These are phyloP conservation scores for Chaetomiaceae sp. DNA, from an alignment of 2,329 filamentous ascomycete genomes.

Conservation along the genomic window DNA sequence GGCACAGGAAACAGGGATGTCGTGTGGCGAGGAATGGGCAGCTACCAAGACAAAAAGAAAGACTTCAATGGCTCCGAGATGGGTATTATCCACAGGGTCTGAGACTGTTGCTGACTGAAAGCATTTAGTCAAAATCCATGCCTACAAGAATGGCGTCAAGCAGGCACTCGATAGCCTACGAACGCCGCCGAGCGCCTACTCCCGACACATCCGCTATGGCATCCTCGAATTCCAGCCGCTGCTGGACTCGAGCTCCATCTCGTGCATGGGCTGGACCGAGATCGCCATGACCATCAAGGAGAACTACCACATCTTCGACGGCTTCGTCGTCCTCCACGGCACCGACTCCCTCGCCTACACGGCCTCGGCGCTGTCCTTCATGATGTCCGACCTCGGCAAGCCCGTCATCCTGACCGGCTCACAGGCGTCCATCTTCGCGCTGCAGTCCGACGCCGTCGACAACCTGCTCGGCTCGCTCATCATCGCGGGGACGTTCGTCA, in stretches of 20 bases:
- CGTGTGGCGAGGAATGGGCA: no score
- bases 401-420: conserved; percentile 82
- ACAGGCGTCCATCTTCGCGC: conserved; percentile 80
- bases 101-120: background rate
- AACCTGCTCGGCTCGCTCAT: conserved; percentile 85
- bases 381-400: conserved; percentile 87
- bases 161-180: conserved; percentile 62
- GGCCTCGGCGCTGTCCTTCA: conserved; percentile 85
- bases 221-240: conserved; percentile 80
- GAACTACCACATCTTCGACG: conserved; percentile 86
- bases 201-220: conserved; percentile 74
- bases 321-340: conserved; percentile 85
- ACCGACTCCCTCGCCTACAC: conserved; percentile 89
- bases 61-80: no score
- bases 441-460: conserved; percentile 87
- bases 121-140: conserved; percentile 43
- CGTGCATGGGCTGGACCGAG: conserved; percentile 77
- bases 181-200: conserved; percentile 75
- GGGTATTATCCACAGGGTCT: no score
- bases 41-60: no score
- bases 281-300: conserved; percentile 74
- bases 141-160: conserved; percentile 45
- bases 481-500: conserved; percentile 85
- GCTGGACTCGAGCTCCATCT: conserved; percentile 86
- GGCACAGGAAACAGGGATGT: no score